Evolutionary conservation across 139 green algal genomes (phyloP), one percentile per base, ranked within the genome.

Genomic region (Chlamydomonas eustigma): DNA sequence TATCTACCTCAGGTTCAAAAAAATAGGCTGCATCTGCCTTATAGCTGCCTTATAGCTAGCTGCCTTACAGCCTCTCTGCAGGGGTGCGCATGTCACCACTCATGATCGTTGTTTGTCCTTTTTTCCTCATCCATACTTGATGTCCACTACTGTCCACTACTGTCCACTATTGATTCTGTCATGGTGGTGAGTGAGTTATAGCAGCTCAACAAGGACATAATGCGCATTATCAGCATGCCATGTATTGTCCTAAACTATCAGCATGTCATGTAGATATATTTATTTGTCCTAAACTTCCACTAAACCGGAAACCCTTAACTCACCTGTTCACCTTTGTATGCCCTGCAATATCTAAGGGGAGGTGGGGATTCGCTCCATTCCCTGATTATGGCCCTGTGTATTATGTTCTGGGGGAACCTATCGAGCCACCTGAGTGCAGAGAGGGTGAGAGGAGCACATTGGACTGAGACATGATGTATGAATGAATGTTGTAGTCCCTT

Each of bases 321-420:
- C 44, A 58, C 12, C 44, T 58, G 44, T 58, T 12, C 12, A 58
- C 18, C 44, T 28, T 12, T 18, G 12, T 58, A 18, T 18, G 44
- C 12, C 44, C 44, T 28, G 18, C 12, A 58, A 58, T 58, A 58
- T 58, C 12, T 28, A 58, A 58, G 44, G 44, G 44, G 12, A 12
- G 44, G 12, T 58, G 44, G 44, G 44, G 44, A 12, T 58, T 58
- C 44, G 18, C 44, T 12, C 44, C 44, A 12, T 58, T 58, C 18
- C 44, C 44, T 0, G 71, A 76, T n/a, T 74, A 74, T 22, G 79
- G 80, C 3, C 82, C 82, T 3, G 74, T 90, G 12, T 25, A 87
- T 33, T 95, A 92, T 69, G 79, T 96, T 2, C 50, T 95, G 6
- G 91, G 91, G 25, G 50, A 83, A 38, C 91, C 91, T 18, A 83